Evolutionary conservation across 1,139 yeast species (phyloP), one percentile per base, ranked within the genome.

Genomic region (Geotrichum restrictum): DNA sequence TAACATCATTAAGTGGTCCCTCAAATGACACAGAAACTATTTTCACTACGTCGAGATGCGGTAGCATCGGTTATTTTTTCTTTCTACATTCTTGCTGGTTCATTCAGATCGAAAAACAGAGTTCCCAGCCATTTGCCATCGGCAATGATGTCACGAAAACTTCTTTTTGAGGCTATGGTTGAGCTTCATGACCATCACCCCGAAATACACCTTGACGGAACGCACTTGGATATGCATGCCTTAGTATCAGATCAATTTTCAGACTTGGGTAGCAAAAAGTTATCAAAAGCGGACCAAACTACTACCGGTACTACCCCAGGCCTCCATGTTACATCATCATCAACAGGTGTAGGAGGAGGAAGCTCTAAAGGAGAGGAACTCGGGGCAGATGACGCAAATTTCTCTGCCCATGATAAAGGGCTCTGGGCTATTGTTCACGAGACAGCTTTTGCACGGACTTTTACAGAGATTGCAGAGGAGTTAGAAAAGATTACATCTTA

Each of bases 341-440:
- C n/a, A n/a, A n/a, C n/a, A n/a, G n/a, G n/a, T n/a, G n/a, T n/a
- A n/a, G n/a, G n/a, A n/a, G n/a, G n/a, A n/a, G n/a, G n/a, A n/a
- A n/a, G n/a, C n/a, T n/a, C n/a, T n/a, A n/a, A n/a, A n/a, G n/a
- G n/a, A n/a, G n/a, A n/a, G n/a, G 29, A 21, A 11, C 40, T 3
- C 5, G 40, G 6, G 22, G 13, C 13, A 3, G 29, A 14, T 6
- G 16, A 45, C 10, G 6, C 41, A 32, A 40, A 36, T 7, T 32
- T 48, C 22, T 44, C 52, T 13, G 29, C 27, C 6, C 29, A 48
- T 22, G 48, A 49, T 13, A 53, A 49, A 19, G 49, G 44, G 7
- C 52, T 43, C 16, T 77, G 80, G 81, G 70, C 73, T 6, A 73
- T 73, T 50, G 73, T 77, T 22, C 80, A 77, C 57, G 78, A 76